Evolutionary conservation across 108 stramenopile species (phyloP).

Genomic region (Schizochytrium sp.): DNA sequence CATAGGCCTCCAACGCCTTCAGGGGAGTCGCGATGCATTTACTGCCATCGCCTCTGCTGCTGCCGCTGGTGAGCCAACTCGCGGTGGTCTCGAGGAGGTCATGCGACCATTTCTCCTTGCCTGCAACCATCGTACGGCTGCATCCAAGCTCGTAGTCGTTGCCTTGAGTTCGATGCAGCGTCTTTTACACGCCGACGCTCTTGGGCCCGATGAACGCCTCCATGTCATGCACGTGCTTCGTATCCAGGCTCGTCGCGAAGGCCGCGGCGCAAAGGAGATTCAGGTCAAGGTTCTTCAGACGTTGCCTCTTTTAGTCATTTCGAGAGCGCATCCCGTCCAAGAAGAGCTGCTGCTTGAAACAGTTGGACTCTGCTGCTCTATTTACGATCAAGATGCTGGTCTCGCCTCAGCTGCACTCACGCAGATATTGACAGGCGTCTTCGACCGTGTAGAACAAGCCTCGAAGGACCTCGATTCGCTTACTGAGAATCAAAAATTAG

Average conservation of each 20-base stretch:
- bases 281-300: constrained; percentile 53
- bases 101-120: constrained; percentile 71
- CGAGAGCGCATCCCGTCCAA: constrained; percentile 13
- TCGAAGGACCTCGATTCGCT: constrained; percentile 5
- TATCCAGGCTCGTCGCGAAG: constrained; percentile 53
- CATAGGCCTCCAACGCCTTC: background rate
- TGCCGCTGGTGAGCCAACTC: background rate
- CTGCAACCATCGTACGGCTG: constrained; percentile 70
- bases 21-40: background rate
- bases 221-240: constrained; percentile 57
- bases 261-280: background rate
- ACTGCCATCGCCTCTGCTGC: background rate
- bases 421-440: constrained; percentile 30
- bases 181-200: constrained; percentile 65
- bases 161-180: constrained; percentile 71
- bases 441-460: constrained; percentile 39
- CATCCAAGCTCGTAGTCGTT: constrained; percentile 66
- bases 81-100: constrained; percentile 65
- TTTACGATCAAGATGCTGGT: constrained; percentile 38
- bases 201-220: constrained; percentile 36
- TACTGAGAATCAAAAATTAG: background rate
- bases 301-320: constrained; percentile 42
- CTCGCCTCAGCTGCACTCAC: constrained; percentile 57
- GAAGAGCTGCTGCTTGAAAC: constrained; percentile 43
- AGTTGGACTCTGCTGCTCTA: constrained; percentile 24